Conservation (phyloP, 257 asterid genomes). For the Solanum boliviense region DNA sequence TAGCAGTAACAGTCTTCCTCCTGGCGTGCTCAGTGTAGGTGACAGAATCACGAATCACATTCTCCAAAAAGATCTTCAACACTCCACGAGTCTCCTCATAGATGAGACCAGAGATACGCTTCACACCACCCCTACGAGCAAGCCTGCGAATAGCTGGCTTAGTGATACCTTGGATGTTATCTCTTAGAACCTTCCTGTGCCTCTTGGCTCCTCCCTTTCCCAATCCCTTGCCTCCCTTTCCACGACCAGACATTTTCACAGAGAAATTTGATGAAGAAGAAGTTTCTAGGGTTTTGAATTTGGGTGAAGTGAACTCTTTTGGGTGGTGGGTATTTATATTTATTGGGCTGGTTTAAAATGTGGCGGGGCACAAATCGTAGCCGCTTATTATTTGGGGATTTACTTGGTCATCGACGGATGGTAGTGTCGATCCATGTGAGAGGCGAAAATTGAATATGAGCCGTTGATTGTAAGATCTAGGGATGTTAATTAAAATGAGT, state of each 20-base stretch:
- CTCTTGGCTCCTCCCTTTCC: conserved; percentile 37
- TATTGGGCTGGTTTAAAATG: not conserved
- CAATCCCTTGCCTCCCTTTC: conserved; percentile 33
- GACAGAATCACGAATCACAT: conserved; percentile 34
- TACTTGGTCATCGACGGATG: not conserved
- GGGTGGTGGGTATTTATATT: not conserved
- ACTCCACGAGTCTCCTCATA: conserved; percentile 40
- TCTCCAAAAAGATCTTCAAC: conserved; percentile 29
- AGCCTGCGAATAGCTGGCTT: conserved; percentile 32
- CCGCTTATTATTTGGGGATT: not conserved
- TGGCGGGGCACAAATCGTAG: not conserved
- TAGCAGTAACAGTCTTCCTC: conserved; percentile 30
- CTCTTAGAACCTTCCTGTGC: conserved; percentile 33
- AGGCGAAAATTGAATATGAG: not conserved
- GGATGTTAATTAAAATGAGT: not conserved
- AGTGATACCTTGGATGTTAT: conserved; percentile 36
- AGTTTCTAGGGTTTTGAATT: not conserved
- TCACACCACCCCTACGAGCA: conserved; percentile 38
- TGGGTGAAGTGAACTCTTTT: not conserved
- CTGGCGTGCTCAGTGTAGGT: conserved; percentile 34
- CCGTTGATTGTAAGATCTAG: not conserved
- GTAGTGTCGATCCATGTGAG: not conserved
- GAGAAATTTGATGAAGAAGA: not conserved
- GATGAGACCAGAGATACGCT: conserved; percentile 30
- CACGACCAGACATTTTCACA: conserved; percentile 15